Base-by-base conservation (phyloP, 345 rosid species). In the Lepidium sativum region DNA sequence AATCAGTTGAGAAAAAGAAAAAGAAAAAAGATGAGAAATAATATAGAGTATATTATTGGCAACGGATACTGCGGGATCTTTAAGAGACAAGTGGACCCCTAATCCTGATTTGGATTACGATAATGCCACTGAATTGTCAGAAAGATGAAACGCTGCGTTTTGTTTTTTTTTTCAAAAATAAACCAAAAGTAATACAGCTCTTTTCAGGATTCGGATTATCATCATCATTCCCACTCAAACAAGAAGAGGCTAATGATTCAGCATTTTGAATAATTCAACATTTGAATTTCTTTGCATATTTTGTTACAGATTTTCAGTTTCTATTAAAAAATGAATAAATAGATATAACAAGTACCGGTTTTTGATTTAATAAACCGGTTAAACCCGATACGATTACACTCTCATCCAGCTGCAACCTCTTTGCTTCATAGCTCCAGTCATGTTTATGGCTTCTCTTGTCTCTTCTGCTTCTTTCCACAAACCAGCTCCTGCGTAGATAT, bases 401-500 rank as follows among this genome's bases (percentile, higher is more conserved):
- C 88, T 71, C 66, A 83, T 76, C 89, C 95, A 85, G 78, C 91
- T 84, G 64, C 70, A 80, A 40, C 87, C 89, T 7, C 79, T 71
- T 54, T 83, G 82, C 78, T 88, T 88, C 73, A 43, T 53, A 52
- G 55, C 77, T 65, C 87, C 80, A 53, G 45, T 49, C 60, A 61
- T 75, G 54, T 78, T 70, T 60, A 75, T 72, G 42, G 76, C 56
- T 68, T 62, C 74, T 68, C 87, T 82, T 11, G 78, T 38, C 33
- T 71, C 69, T 70, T 87, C 85, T 54, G 91, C 90, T 79, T 84
- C 92, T 75, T 84, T 82, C 90, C 95, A 87, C 69, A 78, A 81
- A 54, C 90, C 90, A 49, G 86, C 80, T n/a, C 82, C 78, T 54
- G 89, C 97, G 64, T 85, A 87, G 23, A 83, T 78, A 58, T 87